Base-by-base conservation (phyloP, 23 red algal genomes). In the Gracilariopsis chorda region DNA sequence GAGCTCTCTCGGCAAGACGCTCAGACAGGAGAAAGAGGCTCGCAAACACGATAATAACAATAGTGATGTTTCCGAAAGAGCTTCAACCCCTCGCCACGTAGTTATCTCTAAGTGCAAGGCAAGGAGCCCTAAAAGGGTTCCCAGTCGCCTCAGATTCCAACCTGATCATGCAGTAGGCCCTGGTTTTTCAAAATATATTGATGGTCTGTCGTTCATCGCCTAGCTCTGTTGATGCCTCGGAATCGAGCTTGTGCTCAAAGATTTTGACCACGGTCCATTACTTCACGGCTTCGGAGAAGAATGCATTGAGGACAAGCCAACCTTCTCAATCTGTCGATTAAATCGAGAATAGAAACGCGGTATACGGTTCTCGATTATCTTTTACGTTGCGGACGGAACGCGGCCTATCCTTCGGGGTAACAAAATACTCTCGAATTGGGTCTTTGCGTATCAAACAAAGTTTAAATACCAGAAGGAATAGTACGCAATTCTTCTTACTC, bases 61-160 rank as follows among this genome's bases (percentile, higher is more conserved):
- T 12, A 19, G n/a, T 6, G 49, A 61, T 45, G 9, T 83, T 83
- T 83, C 64, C 78, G 55, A 39, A 83, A 57, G 44, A 34, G 78
- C 48, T 83, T 55, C 78, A 58, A 42, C 52, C 28, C 20, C 24
- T 44, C n/a, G 19, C 52, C 60, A 58, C 4, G 28, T 28, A 83
- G 35, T 44, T 34, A 60, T 35, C 29, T 64, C 1, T 61, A 40
- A 61, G 1, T 83, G 28, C 53, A 8, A 16, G 16, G 56, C 47
- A 44, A 52, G 78, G 53, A 83, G 49, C 28, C 55, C 36, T 55
- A 59, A 55, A 63, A 42, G 0, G 36, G 7, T 23, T 63, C 1
- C 17, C 34, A 12, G 33, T 20, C 1, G 13, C 41, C 8, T 34
- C 13, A 33, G 78, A 83, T 45, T 28, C 49, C 3, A 74, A 74